Evolutionary conservation across 2,329 filamentous ascomycete species (phyloP).

Genomic region (Hysterium pulicare): DNA sequence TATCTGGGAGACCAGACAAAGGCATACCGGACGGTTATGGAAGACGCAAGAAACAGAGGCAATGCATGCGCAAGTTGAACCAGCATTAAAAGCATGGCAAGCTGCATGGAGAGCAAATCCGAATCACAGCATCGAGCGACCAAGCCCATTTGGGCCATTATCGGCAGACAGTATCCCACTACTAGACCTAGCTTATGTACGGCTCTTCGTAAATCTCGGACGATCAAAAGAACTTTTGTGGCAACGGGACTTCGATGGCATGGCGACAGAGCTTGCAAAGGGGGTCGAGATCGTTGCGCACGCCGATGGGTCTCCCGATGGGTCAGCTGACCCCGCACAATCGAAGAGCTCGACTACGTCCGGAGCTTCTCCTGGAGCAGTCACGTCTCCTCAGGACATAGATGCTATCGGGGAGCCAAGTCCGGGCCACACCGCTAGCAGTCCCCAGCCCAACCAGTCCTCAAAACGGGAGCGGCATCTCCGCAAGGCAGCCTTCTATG

Average conservation of each 20-base stretch:
- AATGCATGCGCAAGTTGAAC: conserved; percentile 94
- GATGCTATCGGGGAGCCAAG: conserved; percentile 20
- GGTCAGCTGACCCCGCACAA: conserved; percentile 33
- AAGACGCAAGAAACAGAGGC: conserved; percentile 89
- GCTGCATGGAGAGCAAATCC: conserved; percentile 85
- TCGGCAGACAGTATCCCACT: conserved; percentile 89
- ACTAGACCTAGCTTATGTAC: conserved; percentile 85
- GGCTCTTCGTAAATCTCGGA: conserved; percentile 89
- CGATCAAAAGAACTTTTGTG: conserved; percentile 90
- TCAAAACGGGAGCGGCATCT: conserved; percentile 81
- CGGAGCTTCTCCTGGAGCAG: conserved; percentile 15
- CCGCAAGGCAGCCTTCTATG: conserved; percentile 92
- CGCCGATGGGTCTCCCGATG: conserved; percentile 59
- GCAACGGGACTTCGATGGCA: conserved; percentile 87
- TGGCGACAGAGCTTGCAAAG: conserved; percentile 80
- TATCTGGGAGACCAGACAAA: conserved; percentile 94
- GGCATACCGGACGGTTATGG: conserved; percentile 85
- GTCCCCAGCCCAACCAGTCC: conserved; percentile 43
- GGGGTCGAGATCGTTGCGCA: conserved; percentile 74
- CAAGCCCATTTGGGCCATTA: conserved; percentile 81
- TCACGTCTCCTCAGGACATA: conserved; percentile 28
- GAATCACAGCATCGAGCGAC: conserved; percentile 76
- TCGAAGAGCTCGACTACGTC: conserved; percentile 9
- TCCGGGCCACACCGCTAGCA: conserved; percentile 31
- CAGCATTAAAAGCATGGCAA: conserved; percentile 91